Conservation (phyloP, 345 rosid species). For the Citrus sp. region DNA sequence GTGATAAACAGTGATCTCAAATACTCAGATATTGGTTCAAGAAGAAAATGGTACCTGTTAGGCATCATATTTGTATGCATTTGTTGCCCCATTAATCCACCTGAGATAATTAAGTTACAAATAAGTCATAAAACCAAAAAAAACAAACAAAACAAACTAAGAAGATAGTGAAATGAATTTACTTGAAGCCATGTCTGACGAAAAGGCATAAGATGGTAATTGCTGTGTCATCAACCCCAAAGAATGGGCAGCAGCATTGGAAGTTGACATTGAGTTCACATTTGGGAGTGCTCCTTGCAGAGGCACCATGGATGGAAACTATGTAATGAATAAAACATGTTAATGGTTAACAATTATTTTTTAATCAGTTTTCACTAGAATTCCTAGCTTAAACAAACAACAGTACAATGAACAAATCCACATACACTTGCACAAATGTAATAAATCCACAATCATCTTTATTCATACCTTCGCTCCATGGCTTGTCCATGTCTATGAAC, state of each 20-base stretch:
- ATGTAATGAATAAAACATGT: background rate
- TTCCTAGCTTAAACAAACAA: background rate
- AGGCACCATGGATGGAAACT: slow-evolving; percentile 51
- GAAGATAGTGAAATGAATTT: slow-evolving; percentile 11
- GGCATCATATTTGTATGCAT: slow-evolving; percentile 25
- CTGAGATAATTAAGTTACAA: slow-evolving; percentile 27
- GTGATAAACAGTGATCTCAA: background rate
- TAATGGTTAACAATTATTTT: slow-evolving; percentile 7
- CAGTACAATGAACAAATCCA: background rate
- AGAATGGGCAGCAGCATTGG: slow-evolving; percentile 28
- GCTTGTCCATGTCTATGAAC: background rate
- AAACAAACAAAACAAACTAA: background rate
- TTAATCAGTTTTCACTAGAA: background rate
- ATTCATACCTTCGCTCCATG: background rate
- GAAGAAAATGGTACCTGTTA: slow-evolving; percentile 37
- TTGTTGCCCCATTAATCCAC: slow-evolving; percentile 44
- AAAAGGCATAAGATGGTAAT: slow-evolving; percentile 34
- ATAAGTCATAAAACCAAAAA: background rate
- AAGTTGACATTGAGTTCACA: slow-evolving; percentile 17
- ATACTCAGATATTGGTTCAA: background rate
- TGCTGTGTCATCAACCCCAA: slow-evolving; percentile 39
- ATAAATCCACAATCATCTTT: background rate
- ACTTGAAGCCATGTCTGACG: slow-evolving; percentile 37
- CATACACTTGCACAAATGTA: background rate
- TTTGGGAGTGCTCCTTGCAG: slow-evolving; percentile 33